Evolutionary conservation across 2,329 filamentous ascomycete genomes (phyloP), one percentile per base, ranked within the genome.

Genomic region (Colletotrichum sp.): DNA sequence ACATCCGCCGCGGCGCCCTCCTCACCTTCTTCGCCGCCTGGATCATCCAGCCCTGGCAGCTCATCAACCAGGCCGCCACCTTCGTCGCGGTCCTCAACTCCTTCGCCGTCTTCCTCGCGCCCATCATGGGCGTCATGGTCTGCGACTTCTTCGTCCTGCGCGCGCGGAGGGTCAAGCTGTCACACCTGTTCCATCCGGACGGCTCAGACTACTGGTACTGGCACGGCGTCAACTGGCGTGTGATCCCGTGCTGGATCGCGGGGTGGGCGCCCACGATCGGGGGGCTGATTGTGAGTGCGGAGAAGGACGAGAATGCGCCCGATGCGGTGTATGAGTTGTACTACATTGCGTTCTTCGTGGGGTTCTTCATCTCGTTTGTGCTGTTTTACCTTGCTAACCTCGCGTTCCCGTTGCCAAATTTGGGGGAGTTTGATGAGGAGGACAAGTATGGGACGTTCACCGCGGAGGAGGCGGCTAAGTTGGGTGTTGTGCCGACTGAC

Each of bases 371-470:
- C 52, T 79, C 78, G 4, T 78, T 77, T 28, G 24, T 67, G 67
- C 76, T 77, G 3, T 77, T 77, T 26, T 77, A 76, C 12, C 16
- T 24, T 16, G 16, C 77, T 10, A 88, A 87, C 71, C 75, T 82
- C 18, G 16, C 85, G 21, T 88, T 86, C 63, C 87, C 87, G 0
- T 80, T 85, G 3, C 55, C 69, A 2, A 83, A 84, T 10, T 80
- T 86, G 79, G 86, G 85, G 18, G 83, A 87, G 71, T 86, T 84
- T 48, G 87, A 90, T 66, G 80, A 84, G 6, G 78, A 84, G 9
- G 87, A 89, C 75, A 66, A 85, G 15, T 89, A 86, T 69, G 86
- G 84, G 24, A 88, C 87, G 0, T 88, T 89, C 71, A 87, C 86
- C 0, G 73, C 80, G 2, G 79, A 80, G 13, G 87, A 89, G 79